Evolutionary conservation across 179 eudicot species (phyloP), one percentile per base, ranked within the genome.

Genomic region (Corrigiola litoralis): DNA sequence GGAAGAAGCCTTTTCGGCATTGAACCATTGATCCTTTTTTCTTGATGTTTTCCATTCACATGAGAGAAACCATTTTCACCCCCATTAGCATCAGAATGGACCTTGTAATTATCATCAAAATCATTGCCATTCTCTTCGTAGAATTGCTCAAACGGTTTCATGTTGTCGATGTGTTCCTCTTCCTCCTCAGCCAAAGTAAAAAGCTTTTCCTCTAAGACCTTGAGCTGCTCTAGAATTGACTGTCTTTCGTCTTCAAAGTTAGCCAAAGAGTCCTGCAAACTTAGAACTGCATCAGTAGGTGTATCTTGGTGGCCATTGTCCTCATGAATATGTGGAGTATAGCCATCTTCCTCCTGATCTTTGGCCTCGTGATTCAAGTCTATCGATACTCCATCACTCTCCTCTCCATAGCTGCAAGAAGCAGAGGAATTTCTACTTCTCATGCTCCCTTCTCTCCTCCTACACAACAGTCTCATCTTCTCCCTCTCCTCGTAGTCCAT

Each of bases 1-100:
- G 92, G 97, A 64, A 90, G 88, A 67, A 84, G 87, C 27, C 78
- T 79, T 82, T 81, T 92, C 12, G 79, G 90, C 53, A 81, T 77
- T 42, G 81, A 75, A 45, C 79, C 85, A 42, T 72, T 70, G 20
- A 76, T 47, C 76, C 69, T 72, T 57, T 76, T 64, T 6, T 69
- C 71, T 38, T 73, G 65, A 55, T 79, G 72, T 17, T 67, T 65
- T 54, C 82, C 76, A 70, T 87, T 83, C 28, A 55, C 55, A 67
- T 62, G 65, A 10, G 45, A 71, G 58, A 73, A 59, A 27, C 67
- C 81, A 57, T 65, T 66, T 6, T 66, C 74, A 42, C 12, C 42
- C 4, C 67, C 68, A 54, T 72, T 69, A 32, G 16, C 36, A 36
- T 71, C 47, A 40, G 40, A 5, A 11, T 18, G 31, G 23, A 49